Evolutionary conservation across 2,329 filamentous ascomycete species (phyloP), one percentile per base, ranked within the genome.

Genomic region (Kalaharituber pfeilii): DNA sequence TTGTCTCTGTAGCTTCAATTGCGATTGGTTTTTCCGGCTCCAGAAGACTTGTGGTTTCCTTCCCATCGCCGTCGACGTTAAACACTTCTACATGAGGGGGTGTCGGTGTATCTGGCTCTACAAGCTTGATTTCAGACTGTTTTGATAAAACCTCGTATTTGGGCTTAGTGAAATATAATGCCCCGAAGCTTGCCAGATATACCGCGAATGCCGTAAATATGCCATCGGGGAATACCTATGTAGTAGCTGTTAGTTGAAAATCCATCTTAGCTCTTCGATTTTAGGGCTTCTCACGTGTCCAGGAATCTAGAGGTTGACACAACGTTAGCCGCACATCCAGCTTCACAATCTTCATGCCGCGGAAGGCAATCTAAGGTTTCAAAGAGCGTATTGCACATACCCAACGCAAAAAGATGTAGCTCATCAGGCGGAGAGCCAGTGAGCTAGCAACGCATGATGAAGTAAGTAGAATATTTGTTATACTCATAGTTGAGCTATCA

Each of bases 151-250:
- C 64, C 49, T 77, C 71, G 62, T 79, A 75, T 56, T 75, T 70
- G 5, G 78, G 71, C 54, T 77, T 75, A 15, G 72, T 72, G 25
- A 75, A 67, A 64, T 77, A 79, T 60, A 74, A 77, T 11, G 72
- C 69, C 51, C 83, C 66, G 67, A 82, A 84, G 0, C 79, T 72
- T 0, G 80, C 74, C 0, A 81, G 65, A 61, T 85, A 86, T 55
- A 86, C 67, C 24, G 76, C 79, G 57, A 82, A 79, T 1, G 82
- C 69, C 0, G 81, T 73, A 54, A 79, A 78, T 2, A 79, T 70
- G 9, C 75, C 62, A 9, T 67, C 65, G 13, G 71, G 71, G n/a
- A 69, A 62, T 55, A 60, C 60, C 62, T 67, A 59, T 36, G 59
- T 42, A 5, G 62, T 39, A 50, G 1, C 6, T 47, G 55, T 60